Percentiles rank a stretch among this genome's conserved stretches.
Evolutionary conservation across 2,329 filamentous ascomycete genomes (phyloP).

Genomic region (Aspergillus brasiliensis): DNA sequence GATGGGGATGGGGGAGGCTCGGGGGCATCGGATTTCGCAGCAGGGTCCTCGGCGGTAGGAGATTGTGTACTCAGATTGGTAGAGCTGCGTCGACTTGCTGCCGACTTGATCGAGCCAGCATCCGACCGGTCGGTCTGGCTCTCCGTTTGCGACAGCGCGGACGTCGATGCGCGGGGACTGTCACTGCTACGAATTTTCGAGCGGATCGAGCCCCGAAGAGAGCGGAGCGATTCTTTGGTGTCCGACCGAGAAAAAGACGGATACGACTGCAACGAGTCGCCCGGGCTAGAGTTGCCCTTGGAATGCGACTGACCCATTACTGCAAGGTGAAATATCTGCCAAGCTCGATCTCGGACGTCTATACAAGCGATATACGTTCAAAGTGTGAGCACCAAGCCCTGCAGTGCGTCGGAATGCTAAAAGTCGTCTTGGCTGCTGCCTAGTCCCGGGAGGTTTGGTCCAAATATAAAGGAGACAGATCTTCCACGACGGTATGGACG

Average conservation of each 20-base stretch:
- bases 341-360: conserved; percentile 30
- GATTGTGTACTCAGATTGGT: conserved; percentile 33
- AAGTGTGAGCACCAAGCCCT: conserved; percentile 24
- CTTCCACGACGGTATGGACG: neutral
- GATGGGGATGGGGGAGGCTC: conserved; percentile 83
- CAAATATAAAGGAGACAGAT: conserved; percentile 23
- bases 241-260: conserved; percentile 91
- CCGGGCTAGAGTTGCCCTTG: conserved; percentile 57
- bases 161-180: conserved; percentile 75
- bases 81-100: conserved; percentile 53
- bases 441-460: conserved; percentile 10
- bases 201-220: conserved; percentile 75
- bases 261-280: conserved; percentile 74
- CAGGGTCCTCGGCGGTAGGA: conserved; percentile 49
- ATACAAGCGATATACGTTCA: conserved; percentile 26
- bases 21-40: conserved; percentile 52
- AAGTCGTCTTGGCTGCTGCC: conserved; percentile 28
- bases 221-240: conserved; percentile 88
- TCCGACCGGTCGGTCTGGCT: conserved; percentile 65
- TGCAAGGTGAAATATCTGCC: conserved; percentile 36
- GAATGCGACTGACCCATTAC: conserved; percentile 56
- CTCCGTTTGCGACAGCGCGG: conserved; percentile 65
- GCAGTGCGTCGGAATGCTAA: conserved; percentile 32
- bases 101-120: conserved; percentile 72
- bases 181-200: conserved; percentile 79